Conservation (phyloP, 139 green algal genomes). For the Tetradesmus lagerheimii region DNA sequence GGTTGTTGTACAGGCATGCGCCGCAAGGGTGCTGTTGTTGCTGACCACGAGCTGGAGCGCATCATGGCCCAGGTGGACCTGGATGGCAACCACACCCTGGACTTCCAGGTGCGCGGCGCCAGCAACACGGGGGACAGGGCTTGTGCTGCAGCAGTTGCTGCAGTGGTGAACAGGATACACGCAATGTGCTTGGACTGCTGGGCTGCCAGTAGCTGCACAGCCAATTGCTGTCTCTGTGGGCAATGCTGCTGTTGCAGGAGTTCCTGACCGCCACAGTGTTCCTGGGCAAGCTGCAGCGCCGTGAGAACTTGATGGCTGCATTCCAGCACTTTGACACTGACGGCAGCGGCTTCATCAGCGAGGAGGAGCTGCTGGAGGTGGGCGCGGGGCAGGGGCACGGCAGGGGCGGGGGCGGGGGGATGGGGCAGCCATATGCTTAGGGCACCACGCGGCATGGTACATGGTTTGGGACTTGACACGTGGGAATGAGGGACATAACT, state of each 20-base stretch:
- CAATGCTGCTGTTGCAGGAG: constrained; percentile 51
- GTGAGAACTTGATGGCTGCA: constrained; percentile 73
- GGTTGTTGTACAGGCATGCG: constrained; percentile 16
- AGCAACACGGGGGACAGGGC: not conserved
- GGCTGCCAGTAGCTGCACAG: not conserved
- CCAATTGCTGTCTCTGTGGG: not conserved
- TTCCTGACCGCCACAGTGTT: constrained; percentile 87
- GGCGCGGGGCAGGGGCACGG: too few species aligned
- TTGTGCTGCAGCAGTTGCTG: not conserved
- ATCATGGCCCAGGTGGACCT: constrained; percentile 82
- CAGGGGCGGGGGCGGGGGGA: too few species aligned
- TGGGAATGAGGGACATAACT: too few species aligned
- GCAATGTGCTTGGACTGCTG: not conserved
- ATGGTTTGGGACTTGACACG: too few species aligned
- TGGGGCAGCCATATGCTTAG: not conserved
- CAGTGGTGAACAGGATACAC: not conserved
- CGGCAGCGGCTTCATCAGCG: constrained; percentile 71
- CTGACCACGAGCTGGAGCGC: constrained; percentile 73
- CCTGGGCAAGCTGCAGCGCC: constrained; percentile 73
- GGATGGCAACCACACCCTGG: constrained; percentile 78
- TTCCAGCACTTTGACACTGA: constrained; percentile 83
- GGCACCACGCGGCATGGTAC: too few species aligned
- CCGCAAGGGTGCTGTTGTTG: constrained; percentile 67
- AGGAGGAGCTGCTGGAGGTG: constrained; percentile 72
- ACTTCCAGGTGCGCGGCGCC: constrained; percentile 77